Base-by-base conservation (phyloP, 2,329 filamentous ascomycete species). In the Tolypocladium sp. region DNA sequence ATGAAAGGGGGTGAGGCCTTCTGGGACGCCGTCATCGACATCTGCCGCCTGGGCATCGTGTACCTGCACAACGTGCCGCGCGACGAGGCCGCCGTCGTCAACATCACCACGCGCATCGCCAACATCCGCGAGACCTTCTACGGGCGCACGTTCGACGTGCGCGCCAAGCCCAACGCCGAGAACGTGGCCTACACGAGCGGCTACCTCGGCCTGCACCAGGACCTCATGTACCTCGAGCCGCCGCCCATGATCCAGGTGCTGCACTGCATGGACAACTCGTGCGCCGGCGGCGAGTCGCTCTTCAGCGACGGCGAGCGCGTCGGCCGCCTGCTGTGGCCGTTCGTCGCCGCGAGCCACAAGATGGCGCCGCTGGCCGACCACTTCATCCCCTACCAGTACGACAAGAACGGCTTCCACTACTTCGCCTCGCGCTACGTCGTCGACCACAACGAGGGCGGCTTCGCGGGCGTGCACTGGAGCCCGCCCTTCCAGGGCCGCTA, bases 161-260 rank as follows among this genome's bases (percentile, higher is more conserved):
- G 86, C 58, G 91, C 87, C 4, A 88, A 95, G 57, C 87, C 89
- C 1, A 73, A 90, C 58, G 91, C 92, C 30, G 92, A 93, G 69
- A 97, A 97, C 70, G 90, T 97, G 4, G 93, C 94, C 12, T 92
- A 97, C 75, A 97, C 93, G 1, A 87, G 83, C 68, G 82, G 87
- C 55, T 87, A 87, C 68, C 84, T 97, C 1, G 90, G 90, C 20
- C 86, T 97, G 55, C 94, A 99, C 75, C 94, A 96, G 84, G 94
- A 97, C 70, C 81, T 97, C 46, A 80, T 97, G 58, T 97, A 97
- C 75, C 88, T 94, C 74, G 76, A 82, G 17, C 83, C 90, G 56
- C 86, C 90, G 3, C 93, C 93, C 0, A 85, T 87, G 38, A 84
- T 94, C 57, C 93, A 99, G 73, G 78, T 97, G 30, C 83, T 97